Conservation (phyloP, 2,329 filamentous ascomycete genomes). For the Blastomyces emzantsi region DNA sequence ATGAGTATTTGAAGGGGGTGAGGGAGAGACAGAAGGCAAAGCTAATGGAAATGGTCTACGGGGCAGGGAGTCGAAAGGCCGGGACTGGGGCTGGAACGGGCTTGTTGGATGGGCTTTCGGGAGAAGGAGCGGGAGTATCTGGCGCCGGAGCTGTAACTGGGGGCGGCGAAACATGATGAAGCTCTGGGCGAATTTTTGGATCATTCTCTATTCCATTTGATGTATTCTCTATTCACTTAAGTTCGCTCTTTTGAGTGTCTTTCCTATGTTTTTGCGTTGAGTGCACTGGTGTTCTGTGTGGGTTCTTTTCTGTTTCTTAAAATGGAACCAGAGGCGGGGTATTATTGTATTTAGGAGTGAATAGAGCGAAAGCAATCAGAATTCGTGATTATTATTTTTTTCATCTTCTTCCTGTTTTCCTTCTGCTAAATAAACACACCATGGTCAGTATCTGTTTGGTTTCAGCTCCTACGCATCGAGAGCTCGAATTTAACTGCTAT, state of each 20-base stretch:
- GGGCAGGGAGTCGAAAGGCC: conserved; percentile 31
- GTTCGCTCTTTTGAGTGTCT: not conserved
- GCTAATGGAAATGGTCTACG: conserved; percentile 71
- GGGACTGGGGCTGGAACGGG: not conserved
- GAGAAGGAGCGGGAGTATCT: not conserved
- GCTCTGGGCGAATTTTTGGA: not conserved
- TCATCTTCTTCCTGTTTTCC: too few species aligned
- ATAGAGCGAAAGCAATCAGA: too few species aligned
- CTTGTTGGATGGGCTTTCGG: conserved; percentile 3
- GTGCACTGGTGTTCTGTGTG: not conserved
- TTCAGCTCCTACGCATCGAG: too few species aligned
- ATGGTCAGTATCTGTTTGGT: too few species aligned
- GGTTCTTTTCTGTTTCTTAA: too few species aligned
- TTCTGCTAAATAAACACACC: too few species aligned
- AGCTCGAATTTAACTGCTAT: too few species aligned
- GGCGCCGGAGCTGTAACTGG: not conserved
- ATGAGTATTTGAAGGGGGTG: conserved; percentile 65
- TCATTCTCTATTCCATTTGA: not conserved
- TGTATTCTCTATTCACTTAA: not conserved
- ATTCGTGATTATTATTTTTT: too few species aligned
- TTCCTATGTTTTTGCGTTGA: not conserved
- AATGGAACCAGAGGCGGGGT: too few species aligned
- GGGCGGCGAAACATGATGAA: not conserved
- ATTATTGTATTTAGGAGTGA: too few species aligned
- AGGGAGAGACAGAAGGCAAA: conserved; percentile 73